These are phyloP conservation scores for Pisolithus thermaeus DNA, from an alignment of 1,284 basidiomycete species.

Conservation along the genomic window DNA sequence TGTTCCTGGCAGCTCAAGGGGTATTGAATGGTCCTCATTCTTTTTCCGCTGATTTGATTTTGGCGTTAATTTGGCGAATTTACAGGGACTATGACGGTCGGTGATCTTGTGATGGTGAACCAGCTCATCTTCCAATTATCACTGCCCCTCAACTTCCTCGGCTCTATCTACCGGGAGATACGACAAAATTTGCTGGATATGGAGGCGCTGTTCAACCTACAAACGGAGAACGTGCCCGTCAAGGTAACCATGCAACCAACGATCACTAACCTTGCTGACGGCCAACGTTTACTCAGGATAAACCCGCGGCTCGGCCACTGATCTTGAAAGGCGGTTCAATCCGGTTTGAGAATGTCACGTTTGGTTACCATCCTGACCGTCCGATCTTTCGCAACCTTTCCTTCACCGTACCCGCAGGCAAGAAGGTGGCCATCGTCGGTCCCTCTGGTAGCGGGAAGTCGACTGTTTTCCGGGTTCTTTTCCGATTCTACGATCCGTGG, in stretches of 20 bases:
- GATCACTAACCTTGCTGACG: slow-evolving; percentile 1
- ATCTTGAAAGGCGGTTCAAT: slow-evolving; percentile 80
- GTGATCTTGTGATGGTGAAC: slow-evolving; percentile 98
- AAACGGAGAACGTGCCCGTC: slow-evolving; percentile 75
- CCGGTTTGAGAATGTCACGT: slow-evolving; percentile 87
- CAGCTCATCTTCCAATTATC: slow-evolving; percentile 98
- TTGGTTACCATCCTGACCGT: slow-evolving; percentile 86
- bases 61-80: slow-evolving; percentile 1
- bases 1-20: slow-evolving; percentile 95
- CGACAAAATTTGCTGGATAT: slow-evolving; percentile 94
- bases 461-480: slow-evolving; percentile 91
- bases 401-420: slow-evolving; percentile 93
- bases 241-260: slow-evolving; percentile 36
- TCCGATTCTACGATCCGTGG: slow-evolving; percentile 88
- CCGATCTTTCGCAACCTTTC: slow-evolving; percentile 86
- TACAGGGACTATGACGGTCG: slow-evolving; percentile 93
- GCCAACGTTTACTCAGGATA: slow-evolving; percentile 44
- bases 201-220: slow-evolving; percentile 92
- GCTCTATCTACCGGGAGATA: slow-evolving; percentile 95
- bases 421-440: slow-evolving; percentile 94
- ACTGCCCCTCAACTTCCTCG: slow-evolving; percentile 93
- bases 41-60: background rate
- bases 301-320: slow-evolving; percentile 63
- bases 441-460: slow-evolving; percentile 98
- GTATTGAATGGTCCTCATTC: slow-evolving; percentile 69